Evolutionary conservation across 805 yeast genomes (phyloP).

Genomic region (Cyberlindnera samutprakarnensis): DNA sequence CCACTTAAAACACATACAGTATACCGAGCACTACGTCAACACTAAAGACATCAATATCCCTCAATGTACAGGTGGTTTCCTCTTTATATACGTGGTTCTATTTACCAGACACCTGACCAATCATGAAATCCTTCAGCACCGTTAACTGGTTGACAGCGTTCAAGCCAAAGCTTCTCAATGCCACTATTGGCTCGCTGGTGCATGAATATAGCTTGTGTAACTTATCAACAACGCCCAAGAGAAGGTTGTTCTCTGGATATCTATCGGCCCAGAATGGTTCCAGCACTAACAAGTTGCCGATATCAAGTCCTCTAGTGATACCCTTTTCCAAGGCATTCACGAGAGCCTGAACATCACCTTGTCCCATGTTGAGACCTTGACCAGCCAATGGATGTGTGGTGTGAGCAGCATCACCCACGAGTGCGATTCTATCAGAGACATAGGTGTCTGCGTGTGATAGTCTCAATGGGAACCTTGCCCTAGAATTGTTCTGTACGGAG

Average conservation of each 20-base stretch:
- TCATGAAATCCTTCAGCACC: constrained; percentile 62
- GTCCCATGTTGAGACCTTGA: constrained; percentile 97
- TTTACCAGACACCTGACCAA: constrained; percentile 43
- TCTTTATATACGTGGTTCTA: constrained; percentile 3
- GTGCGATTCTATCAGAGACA: constrained; percentile 74
- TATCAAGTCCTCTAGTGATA: constrained; percentile 71
- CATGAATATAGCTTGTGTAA: constrained; percentile 81
- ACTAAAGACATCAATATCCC: too few relatives aligned
- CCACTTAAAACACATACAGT: too few relatives aligned
- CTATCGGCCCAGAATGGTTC: constrained; percentile 86
- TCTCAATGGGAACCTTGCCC: constrained; percentile 86
- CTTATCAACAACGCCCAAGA: constrained; percentile 87
- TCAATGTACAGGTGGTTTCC: constrained; percentile 1
- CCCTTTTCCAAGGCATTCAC: constrained; percentile 66
- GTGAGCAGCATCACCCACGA: constrained; percentile 98
- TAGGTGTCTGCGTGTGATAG: constrained; percentile 89
- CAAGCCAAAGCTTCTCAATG: constrained; percentile 69
- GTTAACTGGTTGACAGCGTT: constrained; percentile 56
- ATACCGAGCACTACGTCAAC: too few relatives aligned
- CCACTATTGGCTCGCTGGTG: constrained; percentile 66
- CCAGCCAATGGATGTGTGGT: constrained; percentile 97
- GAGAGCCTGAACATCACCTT: constrained; percentile 75
- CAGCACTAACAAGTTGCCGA: constrained; percentile 72
- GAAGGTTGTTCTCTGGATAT: constrained; percentile 69
- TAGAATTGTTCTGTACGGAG: constrained; percentile 49